Evolutionary conservation across 768 basidiomycete species (phyloP).

Genomic region (Ephemerocybe angulata): DNA sequence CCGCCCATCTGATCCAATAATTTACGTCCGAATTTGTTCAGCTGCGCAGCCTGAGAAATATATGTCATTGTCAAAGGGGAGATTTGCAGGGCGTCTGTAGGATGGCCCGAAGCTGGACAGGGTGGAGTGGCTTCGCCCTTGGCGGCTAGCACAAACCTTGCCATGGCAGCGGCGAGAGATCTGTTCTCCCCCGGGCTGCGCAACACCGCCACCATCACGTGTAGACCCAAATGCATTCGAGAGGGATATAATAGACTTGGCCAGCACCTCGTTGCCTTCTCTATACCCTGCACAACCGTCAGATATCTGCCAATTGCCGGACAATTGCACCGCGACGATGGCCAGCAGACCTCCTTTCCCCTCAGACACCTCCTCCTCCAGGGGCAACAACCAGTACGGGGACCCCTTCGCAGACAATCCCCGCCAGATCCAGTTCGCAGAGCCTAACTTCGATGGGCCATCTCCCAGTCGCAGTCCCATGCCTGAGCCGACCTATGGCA

Average conservation of each 20-base stretch:
- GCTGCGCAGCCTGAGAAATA: no score
- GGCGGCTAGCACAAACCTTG: no score
- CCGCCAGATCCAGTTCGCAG: constrained; percentile 58
- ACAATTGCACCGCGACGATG: constrained; percentile 24
- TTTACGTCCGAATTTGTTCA: neutral
- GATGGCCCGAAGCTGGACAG: no score
- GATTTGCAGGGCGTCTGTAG: no score
- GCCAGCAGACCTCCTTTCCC: constrained; percentile 37
- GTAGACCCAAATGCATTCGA: neutral
- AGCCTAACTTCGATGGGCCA: constrained; percentile 42
- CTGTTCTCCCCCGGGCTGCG: neutral
- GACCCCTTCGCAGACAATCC: constrained; percentile 77
- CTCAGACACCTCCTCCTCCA: constrained; percentile 28
- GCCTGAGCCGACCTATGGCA: constrained; percentile 52
- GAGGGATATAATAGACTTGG: constrained; percentile 1
- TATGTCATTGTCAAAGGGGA: no score
- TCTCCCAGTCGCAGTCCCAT: constrained; percentile 21
- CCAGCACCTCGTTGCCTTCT: constrained; percentile 3
- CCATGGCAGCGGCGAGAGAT: neutral
- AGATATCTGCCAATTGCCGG: constrained; percentile 12
- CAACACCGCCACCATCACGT: neutral
- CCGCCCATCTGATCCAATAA: neutral
- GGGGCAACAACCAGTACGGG: constrained; percentile 31
- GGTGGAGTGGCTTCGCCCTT: no score
- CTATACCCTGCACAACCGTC: no score